Base-by-base conservation (phyloP, 2,329 filamentous ascomycete species). In the Sclerotinia borealis region DNA sequence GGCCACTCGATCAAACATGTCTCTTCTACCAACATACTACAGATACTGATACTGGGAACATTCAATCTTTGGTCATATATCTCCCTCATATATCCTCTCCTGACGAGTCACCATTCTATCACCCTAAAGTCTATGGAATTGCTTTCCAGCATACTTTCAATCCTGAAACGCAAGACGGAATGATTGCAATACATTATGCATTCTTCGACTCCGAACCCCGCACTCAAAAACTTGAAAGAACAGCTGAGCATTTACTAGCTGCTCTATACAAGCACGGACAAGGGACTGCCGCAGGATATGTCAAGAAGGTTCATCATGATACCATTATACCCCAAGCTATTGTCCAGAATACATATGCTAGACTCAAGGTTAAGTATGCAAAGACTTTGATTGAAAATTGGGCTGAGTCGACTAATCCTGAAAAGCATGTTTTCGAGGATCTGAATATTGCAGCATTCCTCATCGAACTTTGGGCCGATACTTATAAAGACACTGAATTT, bases 351-450 rank as follows among this genome's bases (percentile, higher is more conserved):
- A 93, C 88, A 0, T 98, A 97, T 74, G 82, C 88, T 0, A 79
- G 81, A 22, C 81, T 99, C 8, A 98, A 98, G 77, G 79, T 84
- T 60, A 89, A 84, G 69, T 92, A 98, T 73, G 92, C 91, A 0
- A 83, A 84, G 25, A 72, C 76, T 1, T 78, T 99, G 15, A 88
- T 92, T 17, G 76, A 84, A n/a, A 78, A 77, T 1, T 99, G 93
- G 95, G 87, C 86, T 17, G 95, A 98, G 77, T 83, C 83, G 59
- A 98, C 93, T 0, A 92, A 96, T 73, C 91, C 93, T 0, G 80
- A 80, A 19, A 99, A 98, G 75, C 93, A 98, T 73, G 92, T 98
- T 3, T 98, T 97, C 75, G 95, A 99, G 74, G 93, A 98, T 73
- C 78, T 99, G 25, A 84, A 86, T 4, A 97, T 99, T 66, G 90